Percentiles rank a stretch among this genome's conserved stretches.
Conservation (phyloP, 2,329 filamentous ascomycete species). For the Talaromyces rugulosus region DNA sequence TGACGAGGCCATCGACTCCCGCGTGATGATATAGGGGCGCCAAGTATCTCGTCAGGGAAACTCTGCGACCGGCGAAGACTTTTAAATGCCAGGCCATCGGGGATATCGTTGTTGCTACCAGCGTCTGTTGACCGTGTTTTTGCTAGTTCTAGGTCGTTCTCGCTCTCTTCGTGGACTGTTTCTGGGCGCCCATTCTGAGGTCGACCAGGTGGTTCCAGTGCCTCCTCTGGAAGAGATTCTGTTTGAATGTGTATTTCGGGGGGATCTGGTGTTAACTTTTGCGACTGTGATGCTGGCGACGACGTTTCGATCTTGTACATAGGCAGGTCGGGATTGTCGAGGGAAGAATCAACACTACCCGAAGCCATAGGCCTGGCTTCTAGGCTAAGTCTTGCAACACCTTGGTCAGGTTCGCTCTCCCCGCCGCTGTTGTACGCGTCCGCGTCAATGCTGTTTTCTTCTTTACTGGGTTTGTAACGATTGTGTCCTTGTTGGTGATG, state of each 20-base stretch:
- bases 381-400: conserved; percentile 11
- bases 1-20: conserved; percentile 37
- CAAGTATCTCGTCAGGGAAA: conserved; percentile 17
- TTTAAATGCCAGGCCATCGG: conserved; percentile 24
- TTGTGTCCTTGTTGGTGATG: conserved; percentile 24
- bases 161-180: conserved; percentile 21
- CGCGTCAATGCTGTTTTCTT: conserved; percentile 26
- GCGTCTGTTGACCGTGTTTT: conserved; percentile 27
- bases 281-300: conserved; percentile 8
- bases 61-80: conserved; percentile 37
- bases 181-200: background rate
- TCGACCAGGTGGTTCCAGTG: background rate
- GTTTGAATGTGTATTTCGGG: conserved; percentile 32
- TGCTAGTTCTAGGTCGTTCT: conserved; percentile 25
- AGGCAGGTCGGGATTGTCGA: conserved; percentile 15
- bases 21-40: conserved; percentile 6
- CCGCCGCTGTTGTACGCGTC: conserved; percentile 25
- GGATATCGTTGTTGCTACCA: conserved; percentile 25
- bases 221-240: conserved; percentile 15
- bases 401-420: conserved; percentile 26
- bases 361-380: conserved; percentile 19
- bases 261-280: conserved; percentile 17
- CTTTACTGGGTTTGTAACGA: conserved; percentile 31
- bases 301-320: conserved; percentile 14
- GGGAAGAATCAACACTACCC: conserved; percentile 14